Conservation (phyloP, 2,329 filamentous ascomycete species). For the Leptographium wingfieldii region DNA sequence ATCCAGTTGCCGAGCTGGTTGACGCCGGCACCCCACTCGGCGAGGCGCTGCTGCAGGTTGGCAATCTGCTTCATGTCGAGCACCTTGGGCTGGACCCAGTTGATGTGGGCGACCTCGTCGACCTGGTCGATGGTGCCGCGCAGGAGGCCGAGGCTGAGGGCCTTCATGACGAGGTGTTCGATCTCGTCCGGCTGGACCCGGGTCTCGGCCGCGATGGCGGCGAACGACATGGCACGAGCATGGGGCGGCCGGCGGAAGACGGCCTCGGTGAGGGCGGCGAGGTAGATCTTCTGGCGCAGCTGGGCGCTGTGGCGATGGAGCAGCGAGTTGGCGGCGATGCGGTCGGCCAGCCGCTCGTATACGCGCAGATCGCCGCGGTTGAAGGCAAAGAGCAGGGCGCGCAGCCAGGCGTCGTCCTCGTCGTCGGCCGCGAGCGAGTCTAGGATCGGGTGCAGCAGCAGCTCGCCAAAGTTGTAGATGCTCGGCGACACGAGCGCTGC, state of each 20-base stretch:
- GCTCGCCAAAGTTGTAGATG: conserved; percentile 99
- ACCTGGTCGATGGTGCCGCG: conserved; percentile 94
- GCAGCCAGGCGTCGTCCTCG: conserved; percentile 72
- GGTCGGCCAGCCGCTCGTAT: conserved; percentile 70
- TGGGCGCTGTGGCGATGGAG: conserved; percentile 70
- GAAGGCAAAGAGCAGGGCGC: conserved; percentile 93
- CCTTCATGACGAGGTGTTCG: conserved; percentile 98
- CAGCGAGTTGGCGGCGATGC: conserved; percentile 68
- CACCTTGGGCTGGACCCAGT: conserved; percentile 98
- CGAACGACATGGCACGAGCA: conserved; percentile 87
- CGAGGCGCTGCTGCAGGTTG: conserved; percentile 74
- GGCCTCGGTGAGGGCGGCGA: conserved; percentile 89
- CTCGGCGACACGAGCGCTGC: conserved; percentile 85
- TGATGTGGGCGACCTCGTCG: conserved; percentile 83
- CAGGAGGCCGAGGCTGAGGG: conserved; percentile 81
- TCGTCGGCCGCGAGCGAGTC: conserved; percentile 48
- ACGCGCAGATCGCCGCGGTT: conserved; percentile 86
- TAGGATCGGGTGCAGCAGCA: conserved; percentile 93
- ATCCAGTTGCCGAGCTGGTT: conserved; percentile 97
- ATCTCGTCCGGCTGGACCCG: conserved; percentile 87
- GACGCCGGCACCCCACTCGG: conserved; percentile 92
- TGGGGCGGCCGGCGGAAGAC: conserved; percentile 94
- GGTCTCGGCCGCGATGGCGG: conserved; percentile 78
- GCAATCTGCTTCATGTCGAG: conserved; percentile 91
- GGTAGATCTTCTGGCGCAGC: conserved; percentile 93